A percentile compares a stretch with the other conserved stretches of the same genome.
Conservation (phyloP, 768 basidiomycete species). For the Collybiopsis luxurians region DNA sequence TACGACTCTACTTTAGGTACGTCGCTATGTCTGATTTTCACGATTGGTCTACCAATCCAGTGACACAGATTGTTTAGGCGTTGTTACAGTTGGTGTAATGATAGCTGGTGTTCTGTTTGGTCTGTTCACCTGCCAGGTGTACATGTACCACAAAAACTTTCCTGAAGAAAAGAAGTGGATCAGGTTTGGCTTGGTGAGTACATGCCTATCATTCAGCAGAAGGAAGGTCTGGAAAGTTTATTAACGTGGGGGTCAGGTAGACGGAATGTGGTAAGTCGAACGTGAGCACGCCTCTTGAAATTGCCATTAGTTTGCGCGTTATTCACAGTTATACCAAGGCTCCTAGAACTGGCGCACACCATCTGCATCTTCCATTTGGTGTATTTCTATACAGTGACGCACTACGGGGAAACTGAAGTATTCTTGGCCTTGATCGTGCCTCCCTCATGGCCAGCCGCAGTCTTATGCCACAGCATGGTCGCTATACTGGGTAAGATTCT, state of each 20-base stretch:
- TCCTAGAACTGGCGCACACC: not conserved
- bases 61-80: too few species aligned
- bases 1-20: too few species aligned
- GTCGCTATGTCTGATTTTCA: too few species aligned
- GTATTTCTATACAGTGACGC: not conserved
- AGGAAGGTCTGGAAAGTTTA: not conserved
- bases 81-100: slow-evolving; percentile 4
- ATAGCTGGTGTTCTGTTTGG: slow-evolving; percentile 9
- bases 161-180: not conserved
- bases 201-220: too few species aligned
- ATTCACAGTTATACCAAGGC: not conserved
- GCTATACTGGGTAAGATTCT: not conserved
- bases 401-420: not conserved
- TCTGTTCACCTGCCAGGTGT: slow-evolving; percentile 6
- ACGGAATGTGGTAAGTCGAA: not conserved
- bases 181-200: slow-evolving; percentile 1
- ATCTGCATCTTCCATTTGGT: not conserved
- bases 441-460: not conserved
- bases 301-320: not conserved
- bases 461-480: not conserved
- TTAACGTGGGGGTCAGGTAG: not conserved
- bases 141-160: slow-evolving; percentile 8
- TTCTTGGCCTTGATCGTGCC: too few species aligned
- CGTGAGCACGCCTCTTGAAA: not conserved
- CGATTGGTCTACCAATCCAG: too few species aligned